These are phyloP conservation scores for Hypocrella siamensis DNA, from an alignment of 2,329 filamentous ascomycete species.

Conservation along the genomic window DNA sequence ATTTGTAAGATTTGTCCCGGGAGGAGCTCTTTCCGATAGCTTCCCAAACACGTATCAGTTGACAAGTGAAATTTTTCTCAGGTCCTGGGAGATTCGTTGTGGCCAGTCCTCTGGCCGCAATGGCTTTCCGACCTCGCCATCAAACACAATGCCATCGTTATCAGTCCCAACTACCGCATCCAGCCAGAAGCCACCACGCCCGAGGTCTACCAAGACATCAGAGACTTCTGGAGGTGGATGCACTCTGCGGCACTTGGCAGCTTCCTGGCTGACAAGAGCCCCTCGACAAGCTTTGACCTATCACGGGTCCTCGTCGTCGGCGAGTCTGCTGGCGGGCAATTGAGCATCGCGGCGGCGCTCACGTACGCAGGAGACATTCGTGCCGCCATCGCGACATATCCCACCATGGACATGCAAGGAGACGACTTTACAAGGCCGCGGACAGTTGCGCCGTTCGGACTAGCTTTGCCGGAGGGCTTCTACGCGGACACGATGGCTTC, in stretches of 20 bases:
- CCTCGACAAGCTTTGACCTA: neutral
- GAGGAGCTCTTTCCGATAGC: too few species aligned
- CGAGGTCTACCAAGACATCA: neutral
- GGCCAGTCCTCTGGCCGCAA: neutral
- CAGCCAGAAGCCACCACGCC: neutral
- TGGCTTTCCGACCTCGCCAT: conserved; percentile 1
- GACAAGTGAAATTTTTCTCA: neutral
- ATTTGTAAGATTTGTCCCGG: neutral
- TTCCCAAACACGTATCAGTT: neutral
- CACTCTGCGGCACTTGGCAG: neutral
- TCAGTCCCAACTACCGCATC: conserved; percentile 1
- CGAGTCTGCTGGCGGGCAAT: neutral
- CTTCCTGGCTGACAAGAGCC: neutral
- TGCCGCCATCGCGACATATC: neutral
- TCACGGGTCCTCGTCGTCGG: neutral
- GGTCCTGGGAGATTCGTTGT: neutral
- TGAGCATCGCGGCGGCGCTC: neutral
- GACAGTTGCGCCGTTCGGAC: neutral
- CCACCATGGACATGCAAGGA: neutral
- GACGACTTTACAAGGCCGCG: neutral
- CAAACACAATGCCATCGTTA: neutral
- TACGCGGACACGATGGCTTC: neutral
- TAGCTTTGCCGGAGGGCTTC: neutral
- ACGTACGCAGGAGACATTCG: neutral
- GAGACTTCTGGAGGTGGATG: neutral